Evolutionary conservation across 345 rosid genomes (phyloP), one percentile per base, ranked within the genome.

Genomic region (Dimocarpus longan): DNA sequence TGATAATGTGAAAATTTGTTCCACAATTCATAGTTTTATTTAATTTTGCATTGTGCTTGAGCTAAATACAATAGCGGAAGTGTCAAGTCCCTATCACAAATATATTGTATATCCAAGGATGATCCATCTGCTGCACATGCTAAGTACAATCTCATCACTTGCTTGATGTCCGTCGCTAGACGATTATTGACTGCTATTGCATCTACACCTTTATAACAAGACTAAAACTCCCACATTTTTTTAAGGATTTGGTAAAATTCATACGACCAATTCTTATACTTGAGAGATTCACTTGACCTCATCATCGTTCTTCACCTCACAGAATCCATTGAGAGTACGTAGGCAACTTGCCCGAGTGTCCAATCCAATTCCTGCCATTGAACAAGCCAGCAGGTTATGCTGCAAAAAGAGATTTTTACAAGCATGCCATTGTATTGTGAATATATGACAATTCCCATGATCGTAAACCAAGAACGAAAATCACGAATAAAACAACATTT

Each of bases 281-380:
- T 82, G 26, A 80, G 76, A 46, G 81, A 81, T 80, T 85, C 87
- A 18, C 85, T 83, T 24, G 84, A 81, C 5, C 83, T 84, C 87
- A 84, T 81, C 87, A 84, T 81, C 87, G 79, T 79, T 59, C 87
- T 81, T 79, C 77, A 44, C 3, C 71, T 60, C 24, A 81, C 77
- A 0, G 79, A 81, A 64, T 84, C 83, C 32, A 84, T 63, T 4
- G 37, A 32, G 85, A 84, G 43, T 84, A 81, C 2, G 81, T 54
- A 7, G 73, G 81, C 76, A 84, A 42, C 28, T 10, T 68, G 82
- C 77, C 75, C 77, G 79, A 18, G 65, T 82, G 64, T 74, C 67
- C 43, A 76, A 57, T 37, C 77, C 82, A 76, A 79, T 75, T 54
- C 71, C 82, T 21, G 71, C 50, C 67, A 79, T 74, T 64, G 28